Percentiles rank a stretch among this genome's conserved stretches.
phyloP scores from a whole-genome alignment of 495 filamentous ascomycete species.

The Ramalina intermedia region DNA sequence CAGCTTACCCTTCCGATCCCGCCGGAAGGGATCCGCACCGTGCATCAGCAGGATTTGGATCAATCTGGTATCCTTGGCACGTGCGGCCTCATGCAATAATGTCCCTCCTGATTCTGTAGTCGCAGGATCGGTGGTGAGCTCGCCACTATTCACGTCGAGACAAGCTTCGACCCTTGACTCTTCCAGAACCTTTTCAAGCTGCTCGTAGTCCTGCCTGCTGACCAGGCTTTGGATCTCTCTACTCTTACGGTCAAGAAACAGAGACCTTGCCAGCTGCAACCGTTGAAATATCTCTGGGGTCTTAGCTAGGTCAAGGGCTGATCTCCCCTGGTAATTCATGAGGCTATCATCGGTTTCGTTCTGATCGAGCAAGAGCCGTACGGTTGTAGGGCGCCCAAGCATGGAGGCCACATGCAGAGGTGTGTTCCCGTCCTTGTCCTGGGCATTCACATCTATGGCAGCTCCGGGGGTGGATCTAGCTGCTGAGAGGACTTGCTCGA shows the following conservation, averaged over 20 bases:
- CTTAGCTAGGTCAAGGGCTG: constrained; percentile 75
- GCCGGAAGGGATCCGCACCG: constrained; percentile 91
- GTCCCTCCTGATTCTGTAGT: constrained; percentile 71
- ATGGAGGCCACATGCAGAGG: constrained; percentile 78
- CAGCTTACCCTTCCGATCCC: constrained; percentile 87
- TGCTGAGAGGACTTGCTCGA: constrained; percentile 83
- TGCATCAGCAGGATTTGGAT: constrained; percentile 84
- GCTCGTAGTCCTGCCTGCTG: constrained; percentile 54
- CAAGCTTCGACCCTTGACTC: constrained; percentile 72
- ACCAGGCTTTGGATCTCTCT: constrained; percentile 70
- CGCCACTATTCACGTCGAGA: constrained; percentile 78
- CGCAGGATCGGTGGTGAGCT: constrained; percentile 66
- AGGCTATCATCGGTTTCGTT: constrained; percentile 77
- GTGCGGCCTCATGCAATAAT: constrained; percentile 83
- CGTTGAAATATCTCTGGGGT: constrained; percentile 92
- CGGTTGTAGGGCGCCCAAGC: constrained; percentile 64
- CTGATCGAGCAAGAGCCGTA: constrained; percentile 65
- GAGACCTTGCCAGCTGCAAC: constrained; percentile 75
- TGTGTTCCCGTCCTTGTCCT: constrained; percentile 86
- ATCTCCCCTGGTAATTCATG: constrained; percentile 75
- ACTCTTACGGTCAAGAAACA: constrained; percentile 78
- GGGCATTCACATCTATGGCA: constrained; percentile 67
- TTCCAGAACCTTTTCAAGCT: constrained; percentile 61
- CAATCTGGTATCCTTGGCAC: constrained; percentile 66
- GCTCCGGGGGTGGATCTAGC: constrained; percentile 37